Conservation (phyloP, 2,329 filamentous ascomycete genomes). For the Phaeoacremonium minimum region DNA sequence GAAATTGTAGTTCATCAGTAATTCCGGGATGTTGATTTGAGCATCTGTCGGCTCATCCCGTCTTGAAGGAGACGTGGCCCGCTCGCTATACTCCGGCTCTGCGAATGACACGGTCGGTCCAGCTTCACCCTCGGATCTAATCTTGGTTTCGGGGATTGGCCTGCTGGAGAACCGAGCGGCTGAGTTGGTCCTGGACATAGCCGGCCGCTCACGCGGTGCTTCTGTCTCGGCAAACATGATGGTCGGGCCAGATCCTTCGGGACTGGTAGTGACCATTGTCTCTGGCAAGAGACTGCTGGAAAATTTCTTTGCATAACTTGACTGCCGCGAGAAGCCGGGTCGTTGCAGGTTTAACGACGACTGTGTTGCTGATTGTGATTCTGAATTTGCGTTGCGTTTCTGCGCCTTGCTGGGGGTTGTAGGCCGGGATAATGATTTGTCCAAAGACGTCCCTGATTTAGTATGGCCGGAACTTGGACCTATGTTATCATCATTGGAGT, state of each 20-base stretch:
- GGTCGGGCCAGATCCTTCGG: constrained; percentile 62
- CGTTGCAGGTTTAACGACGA: constrained; percentile 18
- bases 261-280: constrained; percentile 54
- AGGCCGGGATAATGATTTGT: too few relatives aligned
- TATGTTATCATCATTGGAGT: not conserved
- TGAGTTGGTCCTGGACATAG: constrained; percentile 41
- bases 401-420: not conserved
- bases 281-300: constrained; percentile 70
- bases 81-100: constrained; percentile 35
- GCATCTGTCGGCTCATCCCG: constrained; percentile 20
- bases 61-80: constrained; percentile 36
- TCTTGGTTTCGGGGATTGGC: constrained; percentile 55
- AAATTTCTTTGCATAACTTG: constrained; percentile 56
- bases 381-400: not conserved
- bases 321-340: constrained; percentile 48
- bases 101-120: constrained; percentile 64
- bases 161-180: constrained; percentile 57
- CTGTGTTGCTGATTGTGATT: constrained; percentile 3
- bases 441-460: not conserved
- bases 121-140: constrained; percentile 48
- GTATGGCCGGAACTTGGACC: not conserved
- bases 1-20: constrained; percentile 34
- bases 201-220: constrained; percentile 27
- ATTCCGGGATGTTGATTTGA: constrained; percentile 36
- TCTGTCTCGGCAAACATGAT: constrained; percentile 67